phyloP scores from a whole-genome alignment of 495 filamentous ascomycete genomes.

The Barbatosphaeria neglecta region DNA sequence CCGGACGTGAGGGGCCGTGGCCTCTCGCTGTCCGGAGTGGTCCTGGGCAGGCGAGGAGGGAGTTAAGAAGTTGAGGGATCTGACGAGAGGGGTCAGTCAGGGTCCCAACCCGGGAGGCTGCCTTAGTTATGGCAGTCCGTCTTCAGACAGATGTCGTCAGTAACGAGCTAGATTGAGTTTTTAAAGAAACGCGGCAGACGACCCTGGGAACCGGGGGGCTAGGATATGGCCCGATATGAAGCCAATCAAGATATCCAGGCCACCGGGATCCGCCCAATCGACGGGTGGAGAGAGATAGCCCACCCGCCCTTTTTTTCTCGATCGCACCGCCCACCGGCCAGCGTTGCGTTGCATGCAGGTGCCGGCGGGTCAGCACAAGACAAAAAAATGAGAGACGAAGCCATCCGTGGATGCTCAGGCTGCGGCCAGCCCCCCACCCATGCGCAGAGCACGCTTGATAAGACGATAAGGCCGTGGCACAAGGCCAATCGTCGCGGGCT shows the following conservation, averaged over 20 bases:
- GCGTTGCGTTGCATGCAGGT: neutral
- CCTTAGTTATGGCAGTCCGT: neutral
- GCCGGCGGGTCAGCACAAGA: neutral
- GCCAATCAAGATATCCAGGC: conserved; percentile 1
- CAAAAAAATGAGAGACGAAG: neutral
- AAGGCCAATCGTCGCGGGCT: neutral
- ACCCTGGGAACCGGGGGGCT: neutral
- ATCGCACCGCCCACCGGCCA: no score
- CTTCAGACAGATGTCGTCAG: neutral
- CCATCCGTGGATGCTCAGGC: neutral
- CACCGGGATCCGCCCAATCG: neutral
- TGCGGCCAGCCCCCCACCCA: neutral
- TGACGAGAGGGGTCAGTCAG: neutral
- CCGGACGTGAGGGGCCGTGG: no score
- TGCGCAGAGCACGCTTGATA: neutral
- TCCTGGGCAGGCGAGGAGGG: no score
- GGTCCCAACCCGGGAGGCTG: no score
- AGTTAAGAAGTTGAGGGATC: neutral
- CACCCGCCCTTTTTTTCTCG: neutral
- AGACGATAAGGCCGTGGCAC: neutral
- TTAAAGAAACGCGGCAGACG: neutral
- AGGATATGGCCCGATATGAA: neutral
- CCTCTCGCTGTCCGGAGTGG: no score
- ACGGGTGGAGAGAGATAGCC: neutral
- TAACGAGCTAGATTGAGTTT: neutral